These are phyloP conservation scores for Pilaira anomala DNA, from an alignment of 192 early-diverging fungal species.

Conservation along the genomic window DNA sequence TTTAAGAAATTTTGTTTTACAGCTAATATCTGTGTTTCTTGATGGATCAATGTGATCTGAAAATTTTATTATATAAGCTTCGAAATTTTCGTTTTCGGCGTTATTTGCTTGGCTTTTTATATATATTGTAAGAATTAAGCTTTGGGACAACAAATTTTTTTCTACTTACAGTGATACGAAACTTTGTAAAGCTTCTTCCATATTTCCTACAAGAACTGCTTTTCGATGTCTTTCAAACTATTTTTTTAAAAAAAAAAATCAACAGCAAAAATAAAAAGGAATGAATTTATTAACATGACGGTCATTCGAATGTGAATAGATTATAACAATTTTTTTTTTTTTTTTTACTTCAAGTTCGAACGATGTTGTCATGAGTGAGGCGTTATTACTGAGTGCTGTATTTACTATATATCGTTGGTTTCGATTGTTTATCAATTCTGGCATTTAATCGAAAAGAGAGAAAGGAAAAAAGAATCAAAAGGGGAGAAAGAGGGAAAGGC, in stretches of 20 bases:
- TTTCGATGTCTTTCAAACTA: slow-evolving; percentile 14
- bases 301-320: too few relatives aligned
- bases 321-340: too few relatives aligned
- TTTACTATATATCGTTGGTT: background rate
- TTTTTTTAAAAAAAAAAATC: slow-evolving; percentile 8
- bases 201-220: slow-evolving; percentile 1
- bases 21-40: slow-evolving; percentile 17
- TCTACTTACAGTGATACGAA: slow-evolving; percentile 24
- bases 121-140: background rate
- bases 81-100: slow-evolving; percentile 24
- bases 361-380: background rate
- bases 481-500: background rate
- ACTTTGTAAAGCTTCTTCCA: slow-evolving; percentile 20
- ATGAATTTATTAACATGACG: slow-evolving; percentile 4
- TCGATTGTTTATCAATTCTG: background rate
- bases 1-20: slow-evolving; percentile 11
- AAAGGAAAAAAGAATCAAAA: background rate
- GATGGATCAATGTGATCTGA: slow-evolving; percentile 26
- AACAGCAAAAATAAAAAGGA: slow-evolving; percentile 7
- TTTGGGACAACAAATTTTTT: background rate
- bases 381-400: background rate
- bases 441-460: background rate
- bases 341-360: slow-evolving; percentile 9
- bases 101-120: slow-evolving; percentile 24
- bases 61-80: slow-evolving; percentile 27